Evolutionary conservation across 2,329 filamentous ascomycete genomes (phyloP).

Genomic region (Dothistroma septosporum): DNA sequence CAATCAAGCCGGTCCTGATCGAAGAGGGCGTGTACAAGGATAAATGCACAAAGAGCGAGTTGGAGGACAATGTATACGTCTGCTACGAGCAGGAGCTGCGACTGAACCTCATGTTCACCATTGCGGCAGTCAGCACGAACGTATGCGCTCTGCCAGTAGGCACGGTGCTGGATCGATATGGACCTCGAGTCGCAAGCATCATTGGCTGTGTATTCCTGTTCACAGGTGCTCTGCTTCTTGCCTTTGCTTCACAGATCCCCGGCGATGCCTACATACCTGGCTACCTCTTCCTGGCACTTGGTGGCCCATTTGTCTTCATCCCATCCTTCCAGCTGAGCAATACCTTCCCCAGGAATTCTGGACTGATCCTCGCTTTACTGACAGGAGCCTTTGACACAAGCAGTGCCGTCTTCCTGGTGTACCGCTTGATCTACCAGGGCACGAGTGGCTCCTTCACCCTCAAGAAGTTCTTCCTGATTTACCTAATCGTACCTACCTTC

Average conservation of each 20-base stretch:
- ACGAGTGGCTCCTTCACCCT: constrained; percentile 41
- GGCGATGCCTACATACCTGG: constrained; percentile 58
- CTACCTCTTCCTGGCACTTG: constrained; percentile 48
- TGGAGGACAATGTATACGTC: constrained; percentile 47
- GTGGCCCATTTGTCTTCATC: constrained; percentile 51
- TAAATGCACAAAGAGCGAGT: constrained; percentile 54
- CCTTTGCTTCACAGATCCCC: constrained; percentile 60
- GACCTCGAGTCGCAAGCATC: constrained; percentile 71
- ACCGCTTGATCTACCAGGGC: constrained; percentile 45
- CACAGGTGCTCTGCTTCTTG: constrained; percentile 67
- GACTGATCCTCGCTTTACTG: constrained; percentile 48
- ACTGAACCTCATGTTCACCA: constrained; percentile 89
- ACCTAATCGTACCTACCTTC: constrained; percentile 45
- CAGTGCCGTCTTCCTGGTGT: constrained; percentile 47
- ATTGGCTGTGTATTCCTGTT: constrained; percentile 66
- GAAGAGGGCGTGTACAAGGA: constrained; percentile 66
- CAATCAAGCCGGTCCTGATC: constrained; percentile 76
- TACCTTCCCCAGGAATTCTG: constrained; percentile 49
- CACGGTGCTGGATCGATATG: constrained; percentile 76
- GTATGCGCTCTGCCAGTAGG: constrained; percentile 81
- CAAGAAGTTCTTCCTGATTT: constrained; percentile 49
- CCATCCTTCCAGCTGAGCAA: constrained; percentile 50
- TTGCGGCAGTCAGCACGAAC: constrained; percentile 83
- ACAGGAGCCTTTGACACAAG: constrained; percentile 51
- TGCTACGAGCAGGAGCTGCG: constrained; percentile 57